A percentile compares a stretch with the other conserved stretches of the same genome.
Conservation (phyloP, 1,139 yeast genomes). For the Scheffersomyces parashehatae region DNA sequence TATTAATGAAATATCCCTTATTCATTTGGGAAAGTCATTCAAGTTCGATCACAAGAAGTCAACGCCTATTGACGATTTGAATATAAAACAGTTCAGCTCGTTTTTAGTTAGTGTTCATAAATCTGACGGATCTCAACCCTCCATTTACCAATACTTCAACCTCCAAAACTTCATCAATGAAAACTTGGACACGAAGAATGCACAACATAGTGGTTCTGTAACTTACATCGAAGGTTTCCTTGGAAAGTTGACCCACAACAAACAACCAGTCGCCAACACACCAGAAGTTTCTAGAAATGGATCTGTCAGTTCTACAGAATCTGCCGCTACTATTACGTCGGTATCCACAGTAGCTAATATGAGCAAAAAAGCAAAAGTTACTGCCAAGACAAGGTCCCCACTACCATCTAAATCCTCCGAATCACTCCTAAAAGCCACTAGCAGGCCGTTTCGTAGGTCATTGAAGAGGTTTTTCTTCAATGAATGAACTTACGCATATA, state of each 20-base stretch:
- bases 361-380: background rate
- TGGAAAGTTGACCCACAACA: background rate
- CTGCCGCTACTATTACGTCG: background rate
- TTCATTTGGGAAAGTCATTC: slow-evolving; percentile 13
- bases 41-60: slow-evolving; percentile 7
- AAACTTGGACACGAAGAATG: background rate
- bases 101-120: slow-evolving; percentile 7
- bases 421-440: background rate
- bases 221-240: background rate
- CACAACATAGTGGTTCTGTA: background rate
- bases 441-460: background rate
- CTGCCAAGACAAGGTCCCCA: background rate
- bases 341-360: background rate
- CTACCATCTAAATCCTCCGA: no score
- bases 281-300: background rate
- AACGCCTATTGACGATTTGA: slow-evolving; percentile 4
- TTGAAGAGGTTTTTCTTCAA: background rate
- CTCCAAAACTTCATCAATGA: slow-evolving; percentile 9
- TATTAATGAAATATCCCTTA: slow-evolving; percentile 13
- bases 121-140: slow-evolving; percentile 8
- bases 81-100: slow-evolving; percentile 4
- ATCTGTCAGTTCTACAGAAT: background rate
- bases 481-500: no score
- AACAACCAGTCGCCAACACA: background rate
- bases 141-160: slow-evolving; percentile 15